phyloP scores from a whole-genome alignment of 75 land plant species.

The Picea sitchensis region DNA sequence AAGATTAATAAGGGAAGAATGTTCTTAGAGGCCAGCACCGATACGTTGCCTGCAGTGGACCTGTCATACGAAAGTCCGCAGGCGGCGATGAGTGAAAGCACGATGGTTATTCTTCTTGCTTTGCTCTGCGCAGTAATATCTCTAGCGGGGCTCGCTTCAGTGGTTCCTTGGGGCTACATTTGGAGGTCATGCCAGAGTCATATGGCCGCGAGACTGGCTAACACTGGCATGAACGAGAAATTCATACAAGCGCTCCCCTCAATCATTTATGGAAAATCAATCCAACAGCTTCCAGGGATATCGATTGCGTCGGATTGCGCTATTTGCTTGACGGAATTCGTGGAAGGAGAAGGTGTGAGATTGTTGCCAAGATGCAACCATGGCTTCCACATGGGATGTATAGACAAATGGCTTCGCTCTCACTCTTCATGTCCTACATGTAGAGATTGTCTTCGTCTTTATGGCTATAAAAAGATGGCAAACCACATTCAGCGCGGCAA shows the following conservation, averaged over 20 bases:
- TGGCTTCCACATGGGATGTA: too few species aligned
- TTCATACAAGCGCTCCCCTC: constrained; percentile 24
- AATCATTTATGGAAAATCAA: constrained; percentile 8
- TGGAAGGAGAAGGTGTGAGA: constrained; percentile 28
- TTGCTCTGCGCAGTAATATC: too few species aligned
- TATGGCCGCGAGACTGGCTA: background rate
- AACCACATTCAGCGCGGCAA: too few species aligned
- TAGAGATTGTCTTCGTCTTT: background rate
- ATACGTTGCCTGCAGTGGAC: too few species aligned
- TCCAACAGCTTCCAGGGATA: background rate
- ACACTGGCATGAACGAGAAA: constrained; percentile 31
- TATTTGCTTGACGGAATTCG: constrained; percentile 46
- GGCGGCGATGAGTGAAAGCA: background rate
- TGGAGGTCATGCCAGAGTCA: background rate
- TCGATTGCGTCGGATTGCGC: constrained; percentile 25
- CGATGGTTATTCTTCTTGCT: background rate
- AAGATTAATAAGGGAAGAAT: too few species aligned
- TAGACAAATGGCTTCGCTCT: too few species aligned
- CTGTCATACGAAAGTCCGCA: too few species aligned
- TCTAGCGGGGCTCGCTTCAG: background rate
- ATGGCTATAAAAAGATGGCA: too few species aligned
- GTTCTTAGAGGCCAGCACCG: too few species aligned
- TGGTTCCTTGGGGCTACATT: background rate
- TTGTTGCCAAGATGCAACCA: constrained; percentile 30
- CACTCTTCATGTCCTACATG: constrained; percentile 49